Evolutionary conservation across 129 eudicot species (phyloP).

Genomic region (Flaveria robusta): DNA sequence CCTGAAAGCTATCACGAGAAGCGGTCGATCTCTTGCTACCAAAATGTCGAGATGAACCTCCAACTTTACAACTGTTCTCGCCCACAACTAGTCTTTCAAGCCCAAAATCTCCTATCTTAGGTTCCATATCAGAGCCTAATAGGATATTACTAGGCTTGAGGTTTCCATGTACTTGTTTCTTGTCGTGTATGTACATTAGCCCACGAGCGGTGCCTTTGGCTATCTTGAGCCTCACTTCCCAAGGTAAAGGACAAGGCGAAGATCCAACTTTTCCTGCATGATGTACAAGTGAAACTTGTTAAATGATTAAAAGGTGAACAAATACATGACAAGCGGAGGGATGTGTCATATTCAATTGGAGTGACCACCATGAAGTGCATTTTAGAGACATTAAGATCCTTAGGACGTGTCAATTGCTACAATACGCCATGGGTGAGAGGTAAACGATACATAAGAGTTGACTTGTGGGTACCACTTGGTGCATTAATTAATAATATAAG

Average conservation of each 20-base stretch:
- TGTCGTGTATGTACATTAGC: conserved; percentile 79
- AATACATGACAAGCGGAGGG: conserved; percentile 14
- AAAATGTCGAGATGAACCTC: conserved; percentile 74
- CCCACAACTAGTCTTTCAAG: conserved; percentile 77
- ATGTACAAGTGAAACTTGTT: neutral
- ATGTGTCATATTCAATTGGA: conserved; percentile 43
- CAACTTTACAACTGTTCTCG: conserved; percentile 57
- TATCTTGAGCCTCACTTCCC: conserved; percentile 86
- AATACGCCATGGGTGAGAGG: conserved; percentile 40
- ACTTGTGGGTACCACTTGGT: conserved; percentile 38
- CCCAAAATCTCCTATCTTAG: conserved; percentile 92
- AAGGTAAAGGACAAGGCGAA: conserved; percentile 85
- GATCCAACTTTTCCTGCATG: conserved; percentile 81
- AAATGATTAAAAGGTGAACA: conserved; percentile 16
- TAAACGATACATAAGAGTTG: conserved; percentile 44
- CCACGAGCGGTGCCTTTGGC: conserved; percentile 96
- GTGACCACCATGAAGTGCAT: conserved; percentile 19
- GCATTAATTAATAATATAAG: conserved; percentile 39
- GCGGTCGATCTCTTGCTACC: conserved; percentile 90
- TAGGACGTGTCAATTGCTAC: conserved; percentile 34
- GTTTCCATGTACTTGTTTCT: conserved; percentile 90
- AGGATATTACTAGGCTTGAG: conserved; percentile 86
- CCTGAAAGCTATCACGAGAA: conserved; percentile 88
- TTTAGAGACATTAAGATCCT: neutral
- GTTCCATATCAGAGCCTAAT: conserved; percentile 88